phyloP scores from a whole-genome alignment of 2,329 filamentous ascomycete genomes.

The Ophiostoma novo-ulmi region DNA sequence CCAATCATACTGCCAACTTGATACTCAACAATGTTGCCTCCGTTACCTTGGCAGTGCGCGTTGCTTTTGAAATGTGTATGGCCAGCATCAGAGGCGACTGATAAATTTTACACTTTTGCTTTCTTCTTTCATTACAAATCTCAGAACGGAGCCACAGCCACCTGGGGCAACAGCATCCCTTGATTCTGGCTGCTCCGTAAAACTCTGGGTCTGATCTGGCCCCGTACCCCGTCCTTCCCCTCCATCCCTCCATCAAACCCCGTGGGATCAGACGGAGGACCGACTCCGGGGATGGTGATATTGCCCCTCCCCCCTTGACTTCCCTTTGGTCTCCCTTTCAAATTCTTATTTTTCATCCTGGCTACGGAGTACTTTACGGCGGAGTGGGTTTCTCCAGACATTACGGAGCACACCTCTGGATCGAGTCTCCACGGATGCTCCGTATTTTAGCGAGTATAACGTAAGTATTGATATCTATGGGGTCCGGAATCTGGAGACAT shows the following conservation, averaged over 20 bases:
- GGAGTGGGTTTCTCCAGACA: constrained; percentile 3
- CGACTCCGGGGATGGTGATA: constrained; percentile 11
- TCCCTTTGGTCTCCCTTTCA: background rate
- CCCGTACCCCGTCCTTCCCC: constrained; percentile 12
- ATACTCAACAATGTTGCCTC: background rate
- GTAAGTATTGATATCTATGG: constrained; percentile 11
- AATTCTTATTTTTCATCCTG: background rate
- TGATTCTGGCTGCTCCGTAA: constrained; percentile 7
- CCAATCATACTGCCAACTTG: background rate
- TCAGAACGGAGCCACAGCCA: background rate
- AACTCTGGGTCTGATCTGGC: background rate
- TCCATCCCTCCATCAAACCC: background rate
- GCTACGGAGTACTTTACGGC: background rate
- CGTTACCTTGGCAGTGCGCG: background rate
- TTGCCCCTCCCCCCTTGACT: background rate
- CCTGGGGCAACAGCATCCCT: background rate
- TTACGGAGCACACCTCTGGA: background rate
- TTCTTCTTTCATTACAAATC: background rate
- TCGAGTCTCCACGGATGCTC: constrained; percentile 6
- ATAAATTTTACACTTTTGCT: background rate
- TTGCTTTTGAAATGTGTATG: background rate
- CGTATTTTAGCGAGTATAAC: constrained; percentile 2
- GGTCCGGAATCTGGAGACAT: background rate
- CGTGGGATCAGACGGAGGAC: background rate
- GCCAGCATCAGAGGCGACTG: background rate